These are phyloP conservation scores for Cichorium intybus DNA, from an alignment of 140 eudicot species.

Conservation along the genomic window DNA sequence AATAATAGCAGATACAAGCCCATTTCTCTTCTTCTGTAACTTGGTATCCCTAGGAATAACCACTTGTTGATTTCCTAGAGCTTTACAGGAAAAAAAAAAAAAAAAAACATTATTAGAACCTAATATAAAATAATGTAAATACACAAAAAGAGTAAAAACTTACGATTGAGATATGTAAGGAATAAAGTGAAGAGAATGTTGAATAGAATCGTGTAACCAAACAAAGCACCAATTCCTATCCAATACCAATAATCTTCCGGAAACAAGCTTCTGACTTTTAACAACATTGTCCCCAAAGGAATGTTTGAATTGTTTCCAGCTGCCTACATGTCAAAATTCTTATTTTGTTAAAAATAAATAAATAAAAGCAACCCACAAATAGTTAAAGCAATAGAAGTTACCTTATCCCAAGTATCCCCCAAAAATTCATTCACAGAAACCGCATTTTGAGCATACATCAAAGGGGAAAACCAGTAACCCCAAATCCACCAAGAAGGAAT, in stretches of 20 bases:
- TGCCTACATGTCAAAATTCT: constrained; percentile 39
- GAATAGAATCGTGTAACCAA: constrained; percentile 59
- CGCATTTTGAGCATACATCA: constrained; percentile 96
- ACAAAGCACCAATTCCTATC: constrained; percentile 74
- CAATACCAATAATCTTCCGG: constrained; percentile 69
- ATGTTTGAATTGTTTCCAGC: constrained; percentile 51
- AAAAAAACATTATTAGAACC: not conserved
- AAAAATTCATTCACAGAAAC: constrained; percentile 88
- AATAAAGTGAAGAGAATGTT: constrained; percentile 54
- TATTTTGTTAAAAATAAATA: not conserved
- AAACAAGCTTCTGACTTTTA: constrained; percentile 64
- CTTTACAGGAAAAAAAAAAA: constrained; percentile 30
- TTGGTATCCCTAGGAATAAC: constrained; percentile 36
- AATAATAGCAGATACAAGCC: constrained; percentile 27
- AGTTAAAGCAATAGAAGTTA: constrained; percentile 2
- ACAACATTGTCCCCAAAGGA: constrained; percentile 64
- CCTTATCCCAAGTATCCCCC: constrained; percentile 85
- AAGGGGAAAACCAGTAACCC: constrained; percentile 98
- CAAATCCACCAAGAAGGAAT: constrained; percentile 96
- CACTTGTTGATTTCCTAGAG: constrained; percentile 68
- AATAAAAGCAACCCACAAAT: not conserved
- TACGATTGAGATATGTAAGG: constrained; percentile 72
- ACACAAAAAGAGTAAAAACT: constrained; percentile 21
- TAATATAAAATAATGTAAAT: not conserved
- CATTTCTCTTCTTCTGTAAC: constrained; percentile 41